A percentile compares a stretch with the other conserved stretches of the same genome.
phyloP scores from a whole-genome alignment of 306 rosid genomes.

The Alnus rubra region DNA sequence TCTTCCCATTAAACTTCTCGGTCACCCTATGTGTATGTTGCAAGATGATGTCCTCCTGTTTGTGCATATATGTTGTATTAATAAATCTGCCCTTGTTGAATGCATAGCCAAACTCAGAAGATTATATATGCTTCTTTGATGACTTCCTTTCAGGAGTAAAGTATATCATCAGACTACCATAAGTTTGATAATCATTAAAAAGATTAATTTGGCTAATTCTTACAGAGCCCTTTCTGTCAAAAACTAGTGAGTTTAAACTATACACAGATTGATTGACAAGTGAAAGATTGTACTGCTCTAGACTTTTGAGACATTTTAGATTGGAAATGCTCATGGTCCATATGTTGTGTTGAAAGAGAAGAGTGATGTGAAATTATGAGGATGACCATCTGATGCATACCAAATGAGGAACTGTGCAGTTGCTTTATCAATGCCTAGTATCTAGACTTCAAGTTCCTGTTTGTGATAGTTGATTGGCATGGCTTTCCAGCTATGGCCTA shows the following conservation, averaged over 20 bases:
- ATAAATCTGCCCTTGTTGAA: no score
- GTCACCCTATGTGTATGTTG: no score
- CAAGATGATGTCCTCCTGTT: no score
- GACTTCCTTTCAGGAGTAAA: no score
- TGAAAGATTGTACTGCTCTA: background rate
- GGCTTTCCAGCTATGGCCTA: background rate
- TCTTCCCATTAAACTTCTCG: no score
- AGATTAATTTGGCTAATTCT: background rate
- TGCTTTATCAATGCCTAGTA: background rate
- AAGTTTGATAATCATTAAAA: background rate
- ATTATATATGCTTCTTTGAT: no score
- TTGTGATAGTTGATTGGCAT: background rate
- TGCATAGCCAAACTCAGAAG: no score
- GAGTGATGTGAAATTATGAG: background rate
- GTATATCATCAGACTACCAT: no score
- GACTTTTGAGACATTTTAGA: background rate
- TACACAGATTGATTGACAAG: no score
- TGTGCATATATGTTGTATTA: no score
- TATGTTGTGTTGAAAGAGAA: no score
- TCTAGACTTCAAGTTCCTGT: background rate
- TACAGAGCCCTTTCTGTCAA: background rate
- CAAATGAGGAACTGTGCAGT: background rate
- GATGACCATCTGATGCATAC: background rate
- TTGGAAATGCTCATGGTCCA: background rate
- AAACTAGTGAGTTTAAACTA: background rate